Evolutionary conservation across 306 rosid genomes (phyloP), one percentile per base, ranked within the genome.

Genomic region (Casuarina equisetifolia): DNA sequence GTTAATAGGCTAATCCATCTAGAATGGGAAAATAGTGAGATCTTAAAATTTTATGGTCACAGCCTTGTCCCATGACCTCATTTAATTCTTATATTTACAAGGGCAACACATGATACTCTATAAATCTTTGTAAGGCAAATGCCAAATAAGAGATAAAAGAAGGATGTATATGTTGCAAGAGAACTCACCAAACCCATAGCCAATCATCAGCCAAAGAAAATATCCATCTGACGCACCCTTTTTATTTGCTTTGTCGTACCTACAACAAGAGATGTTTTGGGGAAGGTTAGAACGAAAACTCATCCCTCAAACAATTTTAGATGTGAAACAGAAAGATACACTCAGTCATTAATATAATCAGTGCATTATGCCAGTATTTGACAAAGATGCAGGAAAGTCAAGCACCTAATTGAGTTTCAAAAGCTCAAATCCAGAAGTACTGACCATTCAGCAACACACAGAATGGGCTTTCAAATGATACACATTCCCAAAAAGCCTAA

Each of bases 111-210:
- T 73, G 63, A 42, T 16, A 46, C 58, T 62, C 55, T 54, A 55
- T 42, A 62, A 54, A 38, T 58, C 69, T 39, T n/a, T n/a, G 43
- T 8, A 13, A 36, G 35, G 19, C 68, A 64, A 64, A 63, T 40
- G 9, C 32, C 77, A 57, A 51, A 54, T 51, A 79, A 54, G 44
- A 25, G 32, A 25, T 25, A 25, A 58, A 82, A 68, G 43, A 15
- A 13, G 73, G 6, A 74, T 38, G 73, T 72, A 74, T n/a, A 68
- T 52, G 70, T n/a, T 59, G 74, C 50, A 55, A 55, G 62, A 16
- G 81, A 74, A 86, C 99, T 92, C 81, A 95, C 99, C 97, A 17
- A 85, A 17, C 69, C 84, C 97, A 81, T 95, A 95, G 75, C 99
- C 99, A 78, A 85, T n/a, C 63, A 88, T 74, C 96, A 95, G 79